These are phyloP conservation scores for Penicillium sclerotigenum DNA, from an alignment of 2,329 filamentous ascomycete genomes.

Conservation along the genomic window DNA sequence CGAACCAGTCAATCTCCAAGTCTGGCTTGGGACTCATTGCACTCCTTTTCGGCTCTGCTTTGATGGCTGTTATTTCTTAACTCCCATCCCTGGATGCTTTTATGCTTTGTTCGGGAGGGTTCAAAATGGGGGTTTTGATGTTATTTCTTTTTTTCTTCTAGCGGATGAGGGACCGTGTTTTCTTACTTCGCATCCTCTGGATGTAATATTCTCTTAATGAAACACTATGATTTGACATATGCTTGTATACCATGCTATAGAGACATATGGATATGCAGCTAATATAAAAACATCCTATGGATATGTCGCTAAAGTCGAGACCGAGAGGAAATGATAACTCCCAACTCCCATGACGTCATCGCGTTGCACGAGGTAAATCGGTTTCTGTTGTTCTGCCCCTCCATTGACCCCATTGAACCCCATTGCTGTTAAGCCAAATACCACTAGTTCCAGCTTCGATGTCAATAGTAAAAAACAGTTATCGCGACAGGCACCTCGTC, in stretches of 20 bases:
- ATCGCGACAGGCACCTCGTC: slow-evolving; percentile 23
- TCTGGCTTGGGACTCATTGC: slow-evolving; percentile 32
- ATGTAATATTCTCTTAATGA: background rate
- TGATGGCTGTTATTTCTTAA: slow-evolving; percentile 32
- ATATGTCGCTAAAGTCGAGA: no score
- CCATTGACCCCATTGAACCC: background rate
- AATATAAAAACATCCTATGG: no score
- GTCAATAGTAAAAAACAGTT: slow-evolving; percentile 18
- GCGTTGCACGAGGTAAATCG: background rate
- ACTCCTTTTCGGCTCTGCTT: slow-evolving; percentile 30
- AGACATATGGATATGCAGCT: no score
- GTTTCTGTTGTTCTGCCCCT: background rate
- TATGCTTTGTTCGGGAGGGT: background rate
- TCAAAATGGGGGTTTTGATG: background rate
- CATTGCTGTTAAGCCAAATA: background rate
- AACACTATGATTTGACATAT: background rate
- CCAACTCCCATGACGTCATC: background rate
- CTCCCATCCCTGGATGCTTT: background rate
- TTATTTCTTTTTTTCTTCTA: background rate
- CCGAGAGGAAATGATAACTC: background rate
- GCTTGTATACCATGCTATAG: no score
- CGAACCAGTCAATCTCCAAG: slow-evolving; percentile 25
- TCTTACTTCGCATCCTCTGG: background rate
- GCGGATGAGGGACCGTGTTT: background rate
- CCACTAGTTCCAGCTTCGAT: background rate